Conservation (phyloP, 2,329 filamentous ascomycete genomes). For the Metarhizium humberi region DNA sequence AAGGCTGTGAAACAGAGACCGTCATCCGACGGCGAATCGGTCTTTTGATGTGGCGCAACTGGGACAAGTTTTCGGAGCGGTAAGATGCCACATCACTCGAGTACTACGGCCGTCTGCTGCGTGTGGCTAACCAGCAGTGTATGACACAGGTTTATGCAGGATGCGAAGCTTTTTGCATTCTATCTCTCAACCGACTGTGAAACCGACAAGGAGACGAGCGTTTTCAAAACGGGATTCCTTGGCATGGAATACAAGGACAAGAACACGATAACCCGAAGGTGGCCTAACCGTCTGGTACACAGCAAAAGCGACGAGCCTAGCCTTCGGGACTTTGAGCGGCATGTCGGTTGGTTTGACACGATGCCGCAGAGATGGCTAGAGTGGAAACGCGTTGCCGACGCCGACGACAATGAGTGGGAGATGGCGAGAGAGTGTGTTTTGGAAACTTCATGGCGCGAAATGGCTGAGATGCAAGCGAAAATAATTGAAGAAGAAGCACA, state of each 20-base stretch:
- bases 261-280: slow-evolving; percentile 13
- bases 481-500: neutral
- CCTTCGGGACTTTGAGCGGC: slow-evolving; percentile 12
- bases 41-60: slow-evolving; percentile 15
- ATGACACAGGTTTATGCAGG: neutral
- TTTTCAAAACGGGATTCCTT: slow-evolving; percentile 9
- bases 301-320: slow-evolving; percentile 5
- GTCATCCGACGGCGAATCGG: slow-evolving; percentile 11
- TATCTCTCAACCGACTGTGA: neutral
- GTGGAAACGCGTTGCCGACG: slow-evolving; percentile 14
- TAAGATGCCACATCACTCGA: neutral
- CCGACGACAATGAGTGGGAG: neutral
- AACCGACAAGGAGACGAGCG: neutral
- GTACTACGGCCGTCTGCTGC: neutral
- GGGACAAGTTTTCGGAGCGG: slow-evolving; percentile 14
- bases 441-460: neutral
- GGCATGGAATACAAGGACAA: slow-evolving; percentile 11
- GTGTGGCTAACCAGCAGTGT: neutral
- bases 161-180: neutral
- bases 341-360: slow-evolving; percentile 13
- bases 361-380: slow-evolving; percentile 17
- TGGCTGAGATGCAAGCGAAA: neutral
- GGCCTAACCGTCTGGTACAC: slow-evolving; percentile 14
- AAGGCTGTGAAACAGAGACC: neutral
- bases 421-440: neutral